Base-by-base conservation (phyloP, 75 land plant genomes). In the Sequoia sempervirens region DNA sequence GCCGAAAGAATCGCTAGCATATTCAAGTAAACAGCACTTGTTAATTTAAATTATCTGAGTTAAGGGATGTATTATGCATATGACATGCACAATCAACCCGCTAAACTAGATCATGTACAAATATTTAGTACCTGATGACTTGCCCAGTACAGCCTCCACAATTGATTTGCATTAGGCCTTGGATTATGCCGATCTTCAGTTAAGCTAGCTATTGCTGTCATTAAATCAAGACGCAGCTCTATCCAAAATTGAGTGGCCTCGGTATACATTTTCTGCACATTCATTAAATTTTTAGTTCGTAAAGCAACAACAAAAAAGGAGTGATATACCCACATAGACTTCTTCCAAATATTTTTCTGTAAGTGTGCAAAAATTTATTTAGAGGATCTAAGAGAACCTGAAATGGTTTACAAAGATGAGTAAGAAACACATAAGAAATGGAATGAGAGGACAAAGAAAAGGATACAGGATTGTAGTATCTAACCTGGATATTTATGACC, bases 121-220 rank as follows among this genome's bases (percentile, higher is more conserved):
- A 12, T 18, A 69, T 72, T 81, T 17, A 45, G 69, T 81, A 97
- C 99, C 99, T 97, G 99, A 86, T 97, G 99, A 85, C 93, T 91
- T 86, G 97, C 96, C 99, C 99, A 97, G 80, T 91, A 97, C 53
- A 97, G 79, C 47, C 99, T 84, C 99, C 99, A 97, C 38, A 97
- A 75, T 50, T 92, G 91, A 84, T 89, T 94, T 58, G 87, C 45
- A 87, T 83, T 91, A 43, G 96, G 92, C 81, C 90, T 95, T 34
- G 32, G 37, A 70, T 32, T 70, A 70, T 70, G 73, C 36, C 73
- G 32, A 46, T 94, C 94, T 38, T 91, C 92, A 78, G 85, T 41
- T n/a, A 93, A 87, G 83, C 86, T 87, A 52, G 92, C 88, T 88
- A 89, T 92, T 58, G 98, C 96, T 80, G 91, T 80, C 80, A 97